These are phyloP conservation scores for Phlebiopsis flavidoalba DNA, from an alignment of 768 basidiomycete genomes.

Conservation along the genomic window DNA sequence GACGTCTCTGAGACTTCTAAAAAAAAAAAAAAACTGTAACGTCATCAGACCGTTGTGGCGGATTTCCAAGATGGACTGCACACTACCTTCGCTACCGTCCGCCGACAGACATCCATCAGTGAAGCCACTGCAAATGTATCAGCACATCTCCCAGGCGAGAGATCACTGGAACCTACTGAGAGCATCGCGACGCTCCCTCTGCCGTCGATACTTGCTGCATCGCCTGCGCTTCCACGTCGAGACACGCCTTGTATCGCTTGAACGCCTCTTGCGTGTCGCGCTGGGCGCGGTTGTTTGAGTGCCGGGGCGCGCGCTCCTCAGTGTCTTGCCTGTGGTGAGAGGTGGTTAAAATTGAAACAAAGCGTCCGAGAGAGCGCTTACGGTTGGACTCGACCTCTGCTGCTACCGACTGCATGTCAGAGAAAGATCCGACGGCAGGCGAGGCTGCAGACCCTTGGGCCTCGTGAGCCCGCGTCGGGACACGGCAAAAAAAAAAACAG, in stretches of 20 bases:
- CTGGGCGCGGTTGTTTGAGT: constrained; percentile 57
- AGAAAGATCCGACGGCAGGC: constrained; percentile 6
- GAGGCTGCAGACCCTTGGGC: constrained; percentile 1
- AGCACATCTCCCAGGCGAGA: constrained; percentile 10
- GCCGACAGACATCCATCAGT: constrained; percentile 18
- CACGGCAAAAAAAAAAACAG: background rate
- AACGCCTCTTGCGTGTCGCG: constrained; percentile 72
- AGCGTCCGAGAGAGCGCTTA: constrained; percentile 18
- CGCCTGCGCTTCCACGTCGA: constrained; percentile 64
- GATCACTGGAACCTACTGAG: constrained; percentile 30
- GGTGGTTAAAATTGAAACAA: background rate
- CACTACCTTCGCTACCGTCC: constrained; percentile 20
- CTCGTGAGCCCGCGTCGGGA: background rate
- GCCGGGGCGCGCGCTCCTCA: constrained; percentile 57
- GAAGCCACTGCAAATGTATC: constrained; percentile 19
- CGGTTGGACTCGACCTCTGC: constrained; percentile 31
- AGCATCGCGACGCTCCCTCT: constrained; percentile 68
- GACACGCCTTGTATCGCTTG: constrained; percentile 60
- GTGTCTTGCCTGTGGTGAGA: constrained; percentile 45
- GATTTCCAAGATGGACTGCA: background rate
- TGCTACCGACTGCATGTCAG: constrained; percentile 10
- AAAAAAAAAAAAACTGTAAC: too few relatives aligned
- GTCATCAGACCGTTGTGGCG: background rate
- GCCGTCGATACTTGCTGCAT: constrained; percentile 56
- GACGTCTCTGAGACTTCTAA: constrained; percentile 4